Conservation (phyloP, 164 flowering plant species). For the Chimonanthus praecox region DNA sequence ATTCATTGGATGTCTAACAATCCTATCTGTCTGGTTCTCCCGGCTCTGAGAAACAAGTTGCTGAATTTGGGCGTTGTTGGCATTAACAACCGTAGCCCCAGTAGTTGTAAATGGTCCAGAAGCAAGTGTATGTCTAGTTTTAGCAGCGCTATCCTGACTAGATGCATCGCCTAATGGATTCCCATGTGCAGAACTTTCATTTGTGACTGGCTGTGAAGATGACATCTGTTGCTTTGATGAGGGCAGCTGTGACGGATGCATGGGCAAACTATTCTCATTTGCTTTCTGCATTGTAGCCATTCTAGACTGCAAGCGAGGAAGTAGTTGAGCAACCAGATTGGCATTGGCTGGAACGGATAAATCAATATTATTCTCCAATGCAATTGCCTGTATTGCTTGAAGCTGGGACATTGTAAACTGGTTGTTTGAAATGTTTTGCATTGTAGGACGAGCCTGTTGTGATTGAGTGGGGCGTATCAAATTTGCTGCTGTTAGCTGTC, state of each 20-base stretch:
- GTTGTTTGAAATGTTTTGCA: conserved; percentile 50
- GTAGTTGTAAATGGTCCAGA: conserved; percentile 42
- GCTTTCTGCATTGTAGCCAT: conserved; percentile 63
- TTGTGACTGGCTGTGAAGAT: conserved; percentile 48
- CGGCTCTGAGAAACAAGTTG: conserved; percentile 45
- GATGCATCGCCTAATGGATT: conserved; percentile 72
- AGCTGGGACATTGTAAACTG: conserved; percentile 66
- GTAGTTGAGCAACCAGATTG: conserved; percentile 62
- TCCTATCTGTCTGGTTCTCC: conserved; percentile 38
- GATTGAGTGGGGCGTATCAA: conserved; percentile 41
- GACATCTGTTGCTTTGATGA: conserved; percentile 54
- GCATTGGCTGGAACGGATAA: conserved; percentile 76
- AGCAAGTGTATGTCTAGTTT: conserved; percentile 48
- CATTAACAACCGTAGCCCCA: conserved; percentile 26
- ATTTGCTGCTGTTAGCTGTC: conserved; percentile 40
- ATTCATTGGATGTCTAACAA: conserved; percentile 37
- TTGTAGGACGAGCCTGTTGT: conserved; percentile 44
- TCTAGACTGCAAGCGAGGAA: conserved; percentile 73
- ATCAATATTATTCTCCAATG: conserved; percentile 82
- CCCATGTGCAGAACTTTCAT: conserved; percentile 63
- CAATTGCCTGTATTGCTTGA: conserved; percentile 87
- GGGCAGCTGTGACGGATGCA: conserved; percentile 39
- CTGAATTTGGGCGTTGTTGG: conserved; percentile 39
- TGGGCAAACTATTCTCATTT: conserved; percentile 43
- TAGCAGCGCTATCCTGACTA: conserved; percentile 58